Evolutionary conservation across 345 rosid species (phyloP).

Genomic region (Boechera stricta): DNA sequence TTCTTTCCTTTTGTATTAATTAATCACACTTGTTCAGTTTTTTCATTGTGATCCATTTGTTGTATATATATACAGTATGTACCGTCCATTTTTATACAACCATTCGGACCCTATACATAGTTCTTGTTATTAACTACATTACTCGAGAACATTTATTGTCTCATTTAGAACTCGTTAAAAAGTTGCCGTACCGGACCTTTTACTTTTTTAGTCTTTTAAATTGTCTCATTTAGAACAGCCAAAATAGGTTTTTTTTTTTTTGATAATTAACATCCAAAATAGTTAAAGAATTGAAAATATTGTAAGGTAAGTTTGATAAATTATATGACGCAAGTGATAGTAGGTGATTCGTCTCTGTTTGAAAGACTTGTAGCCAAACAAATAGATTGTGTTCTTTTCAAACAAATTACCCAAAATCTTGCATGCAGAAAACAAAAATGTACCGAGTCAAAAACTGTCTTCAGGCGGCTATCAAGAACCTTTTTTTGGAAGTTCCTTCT

Average conservation of each 20-base stretch:
- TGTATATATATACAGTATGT: neutral
- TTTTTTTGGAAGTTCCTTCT: neutral
- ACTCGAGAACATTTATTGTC: too few relatives aligned
- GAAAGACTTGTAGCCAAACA: neutral
- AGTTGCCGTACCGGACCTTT: too few relatives aligned
- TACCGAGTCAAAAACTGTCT: too few relatives aligned
- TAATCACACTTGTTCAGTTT: neutral
- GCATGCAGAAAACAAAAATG: neutral
- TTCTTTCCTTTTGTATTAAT: neutral
- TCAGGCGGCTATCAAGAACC: neutral
- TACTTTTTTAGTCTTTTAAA: too few relatives aligned
- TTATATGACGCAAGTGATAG: neutral
- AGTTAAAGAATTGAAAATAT: neutral
- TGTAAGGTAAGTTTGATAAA: neutral
- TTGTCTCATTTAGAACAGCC: too few relatives aligned
- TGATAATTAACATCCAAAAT: neutral
- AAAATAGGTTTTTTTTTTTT: too few relatives aligned
- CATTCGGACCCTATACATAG: neutral
- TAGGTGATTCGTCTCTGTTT: constrained; percentile 2
- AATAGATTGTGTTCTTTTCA: constrained; percentile 13
- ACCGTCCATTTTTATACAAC: neutral
- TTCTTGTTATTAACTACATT: too few relatives aligned
- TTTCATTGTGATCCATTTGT: neutral
- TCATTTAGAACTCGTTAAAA: too few relatives aligned
- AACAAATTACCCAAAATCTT: constrained; percentile 1